These are phyloP conservation scores for Tylopilus balloui DNA, from an alignment of 768 basidiomycete species.

Conservation along the genomic window DNA sequence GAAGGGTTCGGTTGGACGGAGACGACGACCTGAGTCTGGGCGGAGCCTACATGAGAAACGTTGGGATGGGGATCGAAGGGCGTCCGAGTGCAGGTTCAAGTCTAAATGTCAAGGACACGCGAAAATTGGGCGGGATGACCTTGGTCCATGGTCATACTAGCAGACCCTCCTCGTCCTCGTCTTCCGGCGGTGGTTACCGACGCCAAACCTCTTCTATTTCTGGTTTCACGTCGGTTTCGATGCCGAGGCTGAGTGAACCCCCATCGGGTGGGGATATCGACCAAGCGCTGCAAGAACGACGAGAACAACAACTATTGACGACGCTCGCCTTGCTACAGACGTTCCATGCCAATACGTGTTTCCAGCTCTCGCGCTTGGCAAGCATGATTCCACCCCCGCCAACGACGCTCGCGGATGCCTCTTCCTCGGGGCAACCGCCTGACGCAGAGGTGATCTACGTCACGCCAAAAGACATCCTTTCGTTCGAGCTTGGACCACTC, in stretches of 20 bases:
- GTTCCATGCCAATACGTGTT: slow-evolving; percentile 61
- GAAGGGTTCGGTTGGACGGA: slow-evolving; percentile 56
- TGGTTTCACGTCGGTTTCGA: slow-evolving; percentile 14
- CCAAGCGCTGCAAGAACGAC: slow-evolving; percentile 22
- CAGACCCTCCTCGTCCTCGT: slow-evolving; percentile 25
- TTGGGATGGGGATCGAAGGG: slow-evolving; percentile 73
- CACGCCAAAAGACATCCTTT: slow-evolving; percentile 57
- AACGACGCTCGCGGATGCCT: neutral
- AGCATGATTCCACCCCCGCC: slow-evolving; percentile 21
- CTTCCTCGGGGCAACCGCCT: slow-evolving; percentile 1
- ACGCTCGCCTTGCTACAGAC: slow-evolving; percentile 62
- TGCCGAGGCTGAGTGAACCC: slow-evolving; percentile 29
- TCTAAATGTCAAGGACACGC: slow-evolving; percentile 35
- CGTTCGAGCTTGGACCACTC: slow-evolving; percentile 70
- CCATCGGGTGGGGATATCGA: slow-evolving; percentile 8
- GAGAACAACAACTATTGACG: slow-evolving; percentile 37
- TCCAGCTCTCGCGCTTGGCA: slow-evolving; percentile 48
- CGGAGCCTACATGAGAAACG: slow-evolving; percentile 44
- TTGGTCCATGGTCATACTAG: slow-evolving; percentile 34
- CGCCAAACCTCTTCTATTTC: slow-evolving; percentile 33
- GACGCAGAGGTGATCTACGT: slow-evolving; percentile 39
- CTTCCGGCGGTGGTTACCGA: slow-evolving; percentile 28
- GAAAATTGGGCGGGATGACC: slow-evolving; percentile 49
- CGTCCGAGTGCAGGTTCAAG: slow-evolving; percentile 33
- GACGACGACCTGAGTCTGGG: slow-evolving; percentile 54